Evolutionary conservation across 1,284 basidiomycete species (phyloP).

Genomic region (Fomitopsis palustris): DNA sequence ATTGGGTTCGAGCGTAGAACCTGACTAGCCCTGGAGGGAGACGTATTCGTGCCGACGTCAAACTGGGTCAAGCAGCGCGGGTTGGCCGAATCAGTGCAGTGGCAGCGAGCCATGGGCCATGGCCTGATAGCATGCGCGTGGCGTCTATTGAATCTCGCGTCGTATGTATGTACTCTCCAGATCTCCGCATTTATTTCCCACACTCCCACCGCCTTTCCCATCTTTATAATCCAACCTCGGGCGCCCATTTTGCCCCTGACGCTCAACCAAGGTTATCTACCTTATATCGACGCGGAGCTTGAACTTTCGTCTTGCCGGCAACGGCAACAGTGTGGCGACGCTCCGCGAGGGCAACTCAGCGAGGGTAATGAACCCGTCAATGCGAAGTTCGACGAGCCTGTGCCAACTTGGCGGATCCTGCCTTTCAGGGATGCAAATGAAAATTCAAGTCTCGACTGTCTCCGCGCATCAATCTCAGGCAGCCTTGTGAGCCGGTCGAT

Average conservation of each 20-base stretch:
- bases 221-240: background rate
- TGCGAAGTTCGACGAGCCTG: no score
- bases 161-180: background rate
- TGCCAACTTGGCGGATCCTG: no score
- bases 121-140: background rate
- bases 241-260: background rate
- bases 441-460: no score
- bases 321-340: background rate
- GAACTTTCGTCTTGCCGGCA: background rate
- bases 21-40: constrained; percentile 1
- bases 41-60: constrained; percentile 3
- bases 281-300: background rate
- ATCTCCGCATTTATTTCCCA: background rate
- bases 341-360: background rate
- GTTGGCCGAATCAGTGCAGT: background rate
- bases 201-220: background rate
- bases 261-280: background rate
- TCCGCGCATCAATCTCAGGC: no score
- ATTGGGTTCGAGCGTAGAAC: constrained; percentile 3
- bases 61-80: background rate
- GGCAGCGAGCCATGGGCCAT: background rate
- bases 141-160: background rate
- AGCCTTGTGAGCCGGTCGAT: no score
- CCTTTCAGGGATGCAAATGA: no score
- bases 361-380: no score